These are phyloP conservation scores for Alternaria alternata DNA, from an alignment of 2,329 filamentous ascomycete species.

Conservation along the genomic window DNA sequence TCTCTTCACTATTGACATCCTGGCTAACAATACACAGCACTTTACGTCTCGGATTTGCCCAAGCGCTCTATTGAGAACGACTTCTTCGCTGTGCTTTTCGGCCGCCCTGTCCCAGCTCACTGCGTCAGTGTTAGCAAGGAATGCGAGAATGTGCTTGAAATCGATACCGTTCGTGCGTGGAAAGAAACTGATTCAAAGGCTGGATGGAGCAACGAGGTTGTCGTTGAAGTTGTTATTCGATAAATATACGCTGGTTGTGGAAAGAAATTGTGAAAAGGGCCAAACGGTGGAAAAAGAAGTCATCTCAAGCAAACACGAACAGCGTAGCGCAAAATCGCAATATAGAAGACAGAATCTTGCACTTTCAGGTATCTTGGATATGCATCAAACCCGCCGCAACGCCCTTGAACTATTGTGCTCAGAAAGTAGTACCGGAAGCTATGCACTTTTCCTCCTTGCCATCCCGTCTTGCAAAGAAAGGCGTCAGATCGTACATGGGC, in stretches of 20 bases:
- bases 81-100: constrained; percentile 79
- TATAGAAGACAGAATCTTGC: not conserved
- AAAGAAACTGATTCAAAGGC: constrained; percentile 72
- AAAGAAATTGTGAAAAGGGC: too few species aligned
- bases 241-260: constrained; percentile 1
- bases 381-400: constrained; percentile 1
- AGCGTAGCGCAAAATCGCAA: not conserved
- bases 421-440: not conserved
- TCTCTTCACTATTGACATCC: not conserved
- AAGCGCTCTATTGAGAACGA: constrained; percentile 67
- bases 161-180: constrained; percentile 83
- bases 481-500: not conserved
- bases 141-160: constrained; percentile 71
- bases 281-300: too few species aligned
- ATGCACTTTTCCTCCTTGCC: not conserved
- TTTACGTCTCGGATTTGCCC: constrained; percentile 78
- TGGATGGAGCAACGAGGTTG: constrained; percentile 74
- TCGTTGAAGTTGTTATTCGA: constrained; percentile 44
- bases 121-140: constrained; percentile 67
- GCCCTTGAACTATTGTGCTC: not conserved
- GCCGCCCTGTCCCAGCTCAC: constrained; percentile 70
- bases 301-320: not conserved
- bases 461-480: not conserved
- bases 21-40: constrained; percentile 56
- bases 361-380: constrained; percentile 7